These are phyloP conservation scores for Camptophora hylomeconis DNA, from an alignment of 2,329 filamentous ascomycete genomes.

Conservation along the genomic window DNA sequence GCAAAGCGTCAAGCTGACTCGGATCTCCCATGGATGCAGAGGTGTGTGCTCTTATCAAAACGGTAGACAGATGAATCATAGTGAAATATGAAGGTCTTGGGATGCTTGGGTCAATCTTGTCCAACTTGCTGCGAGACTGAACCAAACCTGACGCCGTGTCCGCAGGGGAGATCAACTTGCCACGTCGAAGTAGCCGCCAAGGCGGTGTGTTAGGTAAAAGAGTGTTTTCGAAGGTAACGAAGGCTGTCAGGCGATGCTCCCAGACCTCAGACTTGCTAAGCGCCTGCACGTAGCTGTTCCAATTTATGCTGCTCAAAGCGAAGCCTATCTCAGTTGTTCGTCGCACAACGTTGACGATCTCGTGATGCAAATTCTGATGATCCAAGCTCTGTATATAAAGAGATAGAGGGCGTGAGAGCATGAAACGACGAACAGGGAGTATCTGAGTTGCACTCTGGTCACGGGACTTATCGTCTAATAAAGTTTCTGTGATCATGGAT, in stretches of 20 bases:
- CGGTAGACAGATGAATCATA: conserved; percentile 30
- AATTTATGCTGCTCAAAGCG: conserved; percentile 59
- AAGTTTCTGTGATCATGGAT: background rate
- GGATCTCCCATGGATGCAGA: conserved; percentile 23
- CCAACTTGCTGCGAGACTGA: conserved; percentile 16
- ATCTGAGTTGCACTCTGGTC: conserved; percentile 12
- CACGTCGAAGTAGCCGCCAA: conserved; percentile 40
- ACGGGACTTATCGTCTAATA: background rate
- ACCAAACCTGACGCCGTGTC: conserved; percentile 20
- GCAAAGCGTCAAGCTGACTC: conserved; percentile 19
- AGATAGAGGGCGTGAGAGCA: conserved; percentile 36
- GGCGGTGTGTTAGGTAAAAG: conserved; percentile 71
- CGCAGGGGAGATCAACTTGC: conserved; percentile 8
- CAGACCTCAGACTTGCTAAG: conserved; percentile 49
- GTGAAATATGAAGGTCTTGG: conserved; percentile 32
- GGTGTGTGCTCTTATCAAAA: conserved; percentile 24
- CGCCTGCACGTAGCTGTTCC: conserved; percentile 63
- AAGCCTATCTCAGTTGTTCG: conserved; percentile 54
- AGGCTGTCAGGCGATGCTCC: conserved; percentile 46
- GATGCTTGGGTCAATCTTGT: conserved; percentile 21
- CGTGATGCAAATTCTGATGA: conserved; percentile 39
- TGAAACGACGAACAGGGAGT: conserved; percentile 31
- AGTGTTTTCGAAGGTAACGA: conserved; percentile 57
- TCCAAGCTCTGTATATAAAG: conserved; percentile 41
- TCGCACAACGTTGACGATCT: conserved; percentile 40